These are phyloP conservation scores for Geoglossum cookeanum DNA, from an alignment of 2,329 filamentous ascomycete genomes.

Conservation along the genomic window DNA sequence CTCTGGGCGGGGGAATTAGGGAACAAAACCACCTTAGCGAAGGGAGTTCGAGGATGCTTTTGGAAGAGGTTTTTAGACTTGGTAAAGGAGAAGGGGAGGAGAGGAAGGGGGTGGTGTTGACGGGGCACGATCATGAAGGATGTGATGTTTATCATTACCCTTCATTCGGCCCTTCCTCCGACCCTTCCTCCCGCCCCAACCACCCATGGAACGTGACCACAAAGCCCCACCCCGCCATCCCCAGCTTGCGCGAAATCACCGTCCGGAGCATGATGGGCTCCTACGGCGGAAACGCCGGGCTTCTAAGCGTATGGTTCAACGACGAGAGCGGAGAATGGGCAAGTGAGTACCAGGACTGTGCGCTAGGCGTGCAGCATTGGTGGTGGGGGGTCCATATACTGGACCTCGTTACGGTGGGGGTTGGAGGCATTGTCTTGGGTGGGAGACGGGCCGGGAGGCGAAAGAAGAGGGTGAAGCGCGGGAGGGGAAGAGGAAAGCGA, in stretches of 20 bases:
- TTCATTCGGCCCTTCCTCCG: not conserved
- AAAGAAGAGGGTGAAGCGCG: not conserved
- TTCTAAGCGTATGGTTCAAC: conserved; percentile 85
- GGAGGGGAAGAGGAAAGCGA: not conserved
- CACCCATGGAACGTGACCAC: not conserved
- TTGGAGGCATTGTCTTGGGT: not conserved
- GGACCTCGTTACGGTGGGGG: conserved; percentile 31
- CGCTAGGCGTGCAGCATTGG: conserved; percentile 67
- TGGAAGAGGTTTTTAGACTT: conserved; percentile 71
- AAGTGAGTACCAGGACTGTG: conserved; percentile 62
- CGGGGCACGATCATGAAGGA: conserved; percentile 87
- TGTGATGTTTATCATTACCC: conserved; percentile 62
- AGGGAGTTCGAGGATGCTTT: conserved; percentile 51
- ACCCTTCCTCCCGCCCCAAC: conserved; percentile 7
- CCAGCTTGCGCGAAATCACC: conserved; percentile 71
- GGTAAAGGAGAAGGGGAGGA: conserved; percentile 46
- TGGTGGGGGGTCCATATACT: conserved; percentile 85
- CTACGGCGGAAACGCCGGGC: conserved; percentile 76
- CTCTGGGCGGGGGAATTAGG: conserved; percentile 49
- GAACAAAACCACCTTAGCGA: conserved; percentile 83
- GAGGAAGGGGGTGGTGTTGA: conserved; percentile 60
- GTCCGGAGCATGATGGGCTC: conserved; percentile 98
- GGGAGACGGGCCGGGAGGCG: not conserved
- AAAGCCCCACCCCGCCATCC: conserved; percentile 24
- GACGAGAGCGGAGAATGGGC: conserved; percentile 40